These are phyloP conservation scores for Pseudogymnoascus sp. DNA, from an alignment of 2,329 filamentous ascomycete species.

Conservation along the genomic window DNA sequence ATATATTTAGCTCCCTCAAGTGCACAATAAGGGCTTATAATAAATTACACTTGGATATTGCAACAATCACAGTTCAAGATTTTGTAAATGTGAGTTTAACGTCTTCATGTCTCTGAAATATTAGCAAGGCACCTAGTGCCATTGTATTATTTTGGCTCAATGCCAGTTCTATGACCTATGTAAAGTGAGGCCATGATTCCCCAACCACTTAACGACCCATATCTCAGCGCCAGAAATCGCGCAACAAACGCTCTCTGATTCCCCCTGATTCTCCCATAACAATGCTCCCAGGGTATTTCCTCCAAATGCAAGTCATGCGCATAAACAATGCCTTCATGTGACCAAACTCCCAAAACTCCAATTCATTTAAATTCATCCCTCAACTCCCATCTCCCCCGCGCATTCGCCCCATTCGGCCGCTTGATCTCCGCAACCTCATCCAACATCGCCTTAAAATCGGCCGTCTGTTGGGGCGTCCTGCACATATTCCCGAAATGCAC, in stretches of 20 bases:
- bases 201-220: not conserved
- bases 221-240: not conserved
- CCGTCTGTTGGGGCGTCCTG: conserved; percentile 58
- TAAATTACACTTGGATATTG: not conserved
- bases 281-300: conserved; percentile 6
- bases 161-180: not conserved
- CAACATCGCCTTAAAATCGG: conserved; percentile 77
- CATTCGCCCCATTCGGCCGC: conserved; percentile 29
- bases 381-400: conserved; percentile 29
- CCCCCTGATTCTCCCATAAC: not conserved
- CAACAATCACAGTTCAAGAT: not conserved
- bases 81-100: not conserved
- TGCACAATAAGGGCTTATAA: not conserved
- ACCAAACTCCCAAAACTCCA: not conserved
- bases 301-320: conserved; percentile 9
- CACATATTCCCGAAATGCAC: conserved; percentile 86
- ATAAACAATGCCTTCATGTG: not conserved
- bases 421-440: conserved; percentile 67
- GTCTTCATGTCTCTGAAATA: not conserved
- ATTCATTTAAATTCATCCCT: conserved; percentile 28
- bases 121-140: not conserved
- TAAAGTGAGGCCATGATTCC: not conserved
- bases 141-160: not conserved
- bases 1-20: not conserved
- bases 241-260: not conserved